Base-by-base conservation (phyloP, 1,284 basidiomycete genomes). In the Acaromyces ingoldii region DNA sequence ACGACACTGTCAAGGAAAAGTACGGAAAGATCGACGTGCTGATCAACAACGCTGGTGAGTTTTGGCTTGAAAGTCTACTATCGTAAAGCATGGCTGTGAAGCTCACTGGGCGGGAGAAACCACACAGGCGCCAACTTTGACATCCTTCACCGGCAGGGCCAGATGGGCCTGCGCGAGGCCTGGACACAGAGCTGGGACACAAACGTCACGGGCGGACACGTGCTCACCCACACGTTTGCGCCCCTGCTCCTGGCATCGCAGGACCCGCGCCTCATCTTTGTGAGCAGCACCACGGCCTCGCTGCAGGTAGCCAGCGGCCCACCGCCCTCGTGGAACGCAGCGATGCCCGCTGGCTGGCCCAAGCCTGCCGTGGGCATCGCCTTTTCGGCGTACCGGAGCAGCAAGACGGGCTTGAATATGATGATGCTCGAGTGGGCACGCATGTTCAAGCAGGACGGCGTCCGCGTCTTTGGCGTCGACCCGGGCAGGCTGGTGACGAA, bases 1-100 rank as follows among this genome's bases (percentile, higher is more conserved):
- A 22, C 38, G 13, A 13, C 7, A 25, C 7, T 13, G 38, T 40
- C 38, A 19, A 7, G 7, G 7, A 17, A 7, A 40, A 17, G 38
- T 9, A 7, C 7, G 38, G 17, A 13, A 7, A 40, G 7, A 13
- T 40, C 9, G 38, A 40, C 17, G 38, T 40, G 21, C 17, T 40
- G 9, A 19, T 40, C 38, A 40, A 40, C 38, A 40, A 40, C 17
- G 38, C 38, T 25, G 38, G 38, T 40, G 38, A 40, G 38, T 40
- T n/a, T n/a, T n/a, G n/a, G n/a, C n/a, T n/a, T n/a, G n/a, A n/a
- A n/a, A n/a, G n/a, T n/a, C n/a, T n/a, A n/a, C 33, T n/a, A 11
- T 13, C 13, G 11, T 13, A 13, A 34, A 34, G 33, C 33, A 13
- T 34, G 19, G 33, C 13, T 19, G 13, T 13, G 33, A 34, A n/a